Evolutionary conservation across 495 filamentous ascomycete genomes (phyloP).

Genomic region (Lasiosphaeria hispida): DNA sequence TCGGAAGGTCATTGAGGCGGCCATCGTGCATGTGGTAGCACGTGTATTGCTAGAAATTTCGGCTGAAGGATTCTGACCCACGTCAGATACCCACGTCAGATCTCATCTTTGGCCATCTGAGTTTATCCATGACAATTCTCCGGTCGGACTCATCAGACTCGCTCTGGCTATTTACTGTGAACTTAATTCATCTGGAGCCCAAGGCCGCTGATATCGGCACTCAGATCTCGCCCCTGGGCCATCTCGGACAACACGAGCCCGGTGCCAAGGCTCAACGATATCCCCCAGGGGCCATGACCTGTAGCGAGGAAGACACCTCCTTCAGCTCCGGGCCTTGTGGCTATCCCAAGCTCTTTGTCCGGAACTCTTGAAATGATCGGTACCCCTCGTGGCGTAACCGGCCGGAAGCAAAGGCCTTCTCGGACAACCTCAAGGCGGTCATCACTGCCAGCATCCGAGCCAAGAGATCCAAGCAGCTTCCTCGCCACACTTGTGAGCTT

Average conservation of each 20-base stretch:
- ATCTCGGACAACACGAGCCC: slow-evolving; percentile 64
- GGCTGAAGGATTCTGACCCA: slow-evolving; percentile 11
- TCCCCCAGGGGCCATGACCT: slow-evolving; percentile 76
- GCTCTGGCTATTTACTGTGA: too few relatives aligned
- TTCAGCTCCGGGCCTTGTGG: slow-evolving; percentile 40
- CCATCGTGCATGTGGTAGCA: neutral
- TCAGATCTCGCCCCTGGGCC: slow-evolving; percentile 49
- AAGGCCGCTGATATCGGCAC: slow-evolving; percentile 44
- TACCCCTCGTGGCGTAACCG: slow-evolving; percentile 58
- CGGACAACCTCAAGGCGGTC: slow-evolving; percentile 62
- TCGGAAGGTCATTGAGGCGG: neutral
- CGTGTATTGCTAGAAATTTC: slow-evolving; percentile 10
- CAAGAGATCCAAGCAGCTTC: slow-evolving; percentile 49
- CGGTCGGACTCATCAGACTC: too few relatives aligned
- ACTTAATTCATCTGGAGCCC: neutral
- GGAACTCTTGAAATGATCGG: slow-evolving; percentile 60
- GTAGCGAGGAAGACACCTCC: slow-evolving; percentile 70
- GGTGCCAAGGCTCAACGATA: slow-evolving; percentile 61
- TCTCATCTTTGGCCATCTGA: slow-evolving; percentile 3
- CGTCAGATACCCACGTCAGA: slow-evolving; percentile 3
- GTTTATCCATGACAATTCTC: neutral
- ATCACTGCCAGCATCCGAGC: slow-evolving; percentile 20
- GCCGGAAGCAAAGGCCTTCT: slow-evolving; percentile 70
- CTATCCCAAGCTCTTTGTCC: slow-evolving; percentile 47
- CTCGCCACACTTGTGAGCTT: slow-evolving; percentile 53